Conservation (phyloP, 495 filamentous ascomycete species). For the Neurospora tetrasperma region DNA sequence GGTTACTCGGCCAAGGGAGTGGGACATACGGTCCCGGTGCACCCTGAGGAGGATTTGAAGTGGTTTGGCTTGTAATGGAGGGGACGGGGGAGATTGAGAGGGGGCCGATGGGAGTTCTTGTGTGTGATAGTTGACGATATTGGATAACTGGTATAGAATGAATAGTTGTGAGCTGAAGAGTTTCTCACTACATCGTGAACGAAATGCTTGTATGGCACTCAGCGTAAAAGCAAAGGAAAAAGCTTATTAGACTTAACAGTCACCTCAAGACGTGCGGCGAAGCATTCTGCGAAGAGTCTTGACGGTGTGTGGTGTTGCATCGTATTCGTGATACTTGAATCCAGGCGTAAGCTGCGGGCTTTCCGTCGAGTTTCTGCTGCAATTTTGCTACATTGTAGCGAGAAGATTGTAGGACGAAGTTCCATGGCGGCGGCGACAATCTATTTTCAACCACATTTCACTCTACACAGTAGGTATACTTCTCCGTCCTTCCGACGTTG, state of each 20-base stretch:
- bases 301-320: neutral
- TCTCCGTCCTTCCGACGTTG: neutral
- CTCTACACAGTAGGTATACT: neutral
- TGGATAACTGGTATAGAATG: too few species aligned
- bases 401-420: neutral
- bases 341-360: neutral
- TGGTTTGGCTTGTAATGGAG: slow-evolving; percentile 29
- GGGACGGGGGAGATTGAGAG: neutral
- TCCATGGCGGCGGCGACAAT: neutral
- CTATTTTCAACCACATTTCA: neutral
- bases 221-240: neutral
- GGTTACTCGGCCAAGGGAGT: slow-evolving; percentile 36
- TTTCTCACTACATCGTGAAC: neutral
- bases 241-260: neutral
- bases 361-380: neutral
- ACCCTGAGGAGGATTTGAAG: slow-evolving; percentile 27
- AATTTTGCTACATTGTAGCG: neutral
- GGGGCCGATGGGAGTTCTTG: neutral
- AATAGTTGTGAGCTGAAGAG: neutral
- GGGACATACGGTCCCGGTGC: slow-evolving; percentile 38
- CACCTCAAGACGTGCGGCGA: neutral
- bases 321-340: neutral
- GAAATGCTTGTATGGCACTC: neutral
- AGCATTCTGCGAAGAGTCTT: neutral
- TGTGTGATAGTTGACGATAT: too few species aligned